Conservation (phyloP, 2,329 filamentous ascomycete species). For the Claviceps africana region DNA sequence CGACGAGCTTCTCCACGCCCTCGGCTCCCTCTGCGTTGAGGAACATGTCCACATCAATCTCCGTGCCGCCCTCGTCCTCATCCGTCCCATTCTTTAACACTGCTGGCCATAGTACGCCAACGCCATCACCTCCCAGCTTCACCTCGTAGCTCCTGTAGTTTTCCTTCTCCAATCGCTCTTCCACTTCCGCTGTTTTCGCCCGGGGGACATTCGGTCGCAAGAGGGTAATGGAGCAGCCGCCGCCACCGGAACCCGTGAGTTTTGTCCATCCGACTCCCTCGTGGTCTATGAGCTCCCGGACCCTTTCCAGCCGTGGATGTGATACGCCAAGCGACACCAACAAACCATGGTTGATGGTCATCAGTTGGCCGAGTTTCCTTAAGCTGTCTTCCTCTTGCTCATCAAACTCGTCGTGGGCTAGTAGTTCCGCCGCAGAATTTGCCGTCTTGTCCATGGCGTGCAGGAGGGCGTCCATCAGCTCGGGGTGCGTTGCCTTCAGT, state of each 20-base stretch:
- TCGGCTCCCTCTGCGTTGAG: conserved; percentile 71
- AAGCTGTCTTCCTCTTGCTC: conserved; percentile 48
- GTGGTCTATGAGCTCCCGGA: conserved; percentile 82
- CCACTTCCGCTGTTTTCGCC: conserved; percentile 46
- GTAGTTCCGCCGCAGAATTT: conserved; percentile 36
- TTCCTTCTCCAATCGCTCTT: conserved; percentile 50
- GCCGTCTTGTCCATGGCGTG: conserved; percentile 71
- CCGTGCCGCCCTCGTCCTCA: conserved; percentile 71
- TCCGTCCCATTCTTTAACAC: conserved; percentile 74
- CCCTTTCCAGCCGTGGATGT: conserved; percentile 80
- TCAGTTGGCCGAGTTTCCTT: conserved; percentile 69
- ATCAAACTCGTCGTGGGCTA: conserved; percentile 53
- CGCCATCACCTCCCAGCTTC: conserved; percentile 81
- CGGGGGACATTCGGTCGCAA: conserved; percentile 51
- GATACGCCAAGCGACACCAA: conserved; percentile 86
- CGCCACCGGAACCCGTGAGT: conserved; percentile 86
- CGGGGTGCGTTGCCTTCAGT: conserved; percentile 57
- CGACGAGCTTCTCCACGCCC: conserved; percentile 76
- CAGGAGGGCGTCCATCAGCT: conserved; percentile 66
- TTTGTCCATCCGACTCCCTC: conserved; percentile 93
- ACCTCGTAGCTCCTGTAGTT: conserved; percentile 79
- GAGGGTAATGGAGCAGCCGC: conserved; percentile 88
- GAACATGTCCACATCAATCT: conserved; percentile 79
- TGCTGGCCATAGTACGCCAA: conserved; percentile 88
- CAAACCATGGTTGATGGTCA: conserved; percentile 87